Evolutionary conservation across 2,329 filamentous ascomycete species (phyloP).

Genomic region (Periconia sp.): DNA sequence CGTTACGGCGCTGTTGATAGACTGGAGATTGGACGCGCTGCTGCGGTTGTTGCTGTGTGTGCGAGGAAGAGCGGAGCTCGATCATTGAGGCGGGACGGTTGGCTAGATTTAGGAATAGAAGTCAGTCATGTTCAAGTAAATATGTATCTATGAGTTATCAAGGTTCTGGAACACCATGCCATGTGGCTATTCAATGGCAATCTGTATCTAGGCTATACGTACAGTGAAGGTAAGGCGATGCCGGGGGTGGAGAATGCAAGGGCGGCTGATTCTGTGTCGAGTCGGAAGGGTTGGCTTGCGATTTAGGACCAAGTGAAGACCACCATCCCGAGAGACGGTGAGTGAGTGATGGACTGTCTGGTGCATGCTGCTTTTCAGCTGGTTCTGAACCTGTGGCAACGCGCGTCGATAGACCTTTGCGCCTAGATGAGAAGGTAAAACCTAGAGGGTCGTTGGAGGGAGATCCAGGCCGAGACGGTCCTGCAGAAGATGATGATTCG

Average conservation of each 20-base stretch:
- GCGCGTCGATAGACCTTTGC: constrained; percentile 10
- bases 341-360: constrained; percentile 32
- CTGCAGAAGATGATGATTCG: constrained; percentile 33
- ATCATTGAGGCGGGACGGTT: constrained; percentile 41
- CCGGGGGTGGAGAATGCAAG: constrained; percentile 8
- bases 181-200: no score
- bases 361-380: constrained; percentile 5
- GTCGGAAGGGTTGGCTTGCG: constrained; percentile 3
- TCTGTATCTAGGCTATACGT: no score
- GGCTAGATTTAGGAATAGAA: neutral
- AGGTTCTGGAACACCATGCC: no score
- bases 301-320: constrained; percentile 30
- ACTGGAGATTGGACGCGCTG: neutral
- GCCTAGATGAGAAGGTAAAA: constrained; percentile 28
- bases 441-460: constrained; percentile 30
- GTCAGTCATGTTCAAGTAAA: no score
- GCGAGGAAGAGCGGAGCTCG: constrained; percentile 32
- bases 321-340: constrained; percentile 41
- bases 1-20: constrained; percentile 13
- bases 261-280: neutral
- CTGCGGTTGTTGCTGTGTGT: constrained; percentile 1
- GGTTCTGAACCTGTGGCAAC: constrained; percentile 10
- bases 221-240: constrained; percentile 13
- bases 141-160: no score
- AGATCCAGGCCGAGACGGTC: constrained; percentile 26